Evolutionary conservation across 2,329 filamentous ascomycete species (phyloP).

Genomic region (Sporothrix pseudoabietina): DNA sequence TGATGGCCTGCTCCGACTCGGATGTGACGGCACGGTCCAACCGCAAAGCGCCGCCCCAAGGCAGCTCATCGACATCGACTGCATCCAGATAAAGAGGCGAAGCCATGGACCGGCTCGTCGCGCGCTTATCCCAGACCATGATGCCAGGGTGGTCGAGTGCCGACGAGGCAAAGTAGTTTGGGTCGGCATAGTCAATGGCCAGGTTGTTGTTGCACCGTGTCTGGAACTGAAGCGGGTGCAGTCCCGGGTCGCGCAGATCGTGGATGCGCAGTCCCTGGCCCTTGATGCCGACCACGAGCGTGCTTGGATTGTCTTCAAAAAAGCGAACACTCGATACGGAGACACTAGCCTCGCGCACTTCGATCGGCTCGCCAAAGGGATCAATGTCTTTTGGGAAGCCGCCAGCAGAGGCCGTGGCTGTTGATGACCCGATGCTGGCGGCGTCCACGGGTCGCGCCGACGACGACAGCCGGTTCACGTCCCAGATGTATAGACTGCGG

Average conservation of each 20-base stretch:
- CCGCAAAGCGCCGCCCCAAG: slow-evolving; percentile 64
- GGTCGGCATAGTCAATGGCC: slow-evolving; percentile 75
- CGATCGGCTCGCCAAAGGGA: slow-evolving; percentile 58
- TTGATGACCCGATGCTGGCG: background rate
- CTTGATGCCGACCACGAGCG: slow-evolving; percentile 74
- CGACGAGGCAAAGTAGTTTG: slow-evolving; percentile 83
- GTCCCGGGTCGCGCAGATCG: slow-evolving; percentile 61
- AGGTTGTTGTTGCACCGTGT: slow-evolving; percentile 71
- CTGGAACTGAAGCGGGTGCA: slow-evolving; percentile 54
- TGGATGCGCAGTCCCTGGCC: slow-evolving; percentile 74
- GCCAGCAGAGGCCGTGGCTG: slow-evolving; percentile 38
- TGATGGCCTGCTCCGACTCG: slow-evolving; percentile 52
- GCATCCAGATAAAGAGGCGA: slow-evolving; percentile 60
- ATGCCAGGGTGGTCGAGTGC: slow-evolving; percentile 73
- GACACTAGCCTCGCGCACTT: slow-evolving; percentile 65
- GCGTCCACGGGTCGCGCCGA: slow-evolving; percentile 37
- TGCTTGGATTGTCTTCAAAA: slow-evolving; percentile 75
- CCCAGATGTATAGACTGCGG: slow-evolving; percentile 80
- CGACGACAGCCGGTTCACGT: slow-evolving; percentile 64
- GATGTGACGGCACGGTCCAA: slow-evolving; percentile 60
- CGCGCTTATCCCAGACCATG: slow-evolving; percentile 76
- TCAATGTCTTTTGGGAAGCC: slow-evolving; percentile 56
- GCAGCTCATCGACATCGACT: slow-evolving; percentile 61
- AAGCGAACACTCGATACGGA: slow-evolving; percentile 83
- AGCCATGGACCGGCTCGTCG: slow-evolving; percentile 55